Conservation (phyloP, 2,329 filamentous ascomycete genomes). For the Pseudogymnoascus sp. region DNA sequence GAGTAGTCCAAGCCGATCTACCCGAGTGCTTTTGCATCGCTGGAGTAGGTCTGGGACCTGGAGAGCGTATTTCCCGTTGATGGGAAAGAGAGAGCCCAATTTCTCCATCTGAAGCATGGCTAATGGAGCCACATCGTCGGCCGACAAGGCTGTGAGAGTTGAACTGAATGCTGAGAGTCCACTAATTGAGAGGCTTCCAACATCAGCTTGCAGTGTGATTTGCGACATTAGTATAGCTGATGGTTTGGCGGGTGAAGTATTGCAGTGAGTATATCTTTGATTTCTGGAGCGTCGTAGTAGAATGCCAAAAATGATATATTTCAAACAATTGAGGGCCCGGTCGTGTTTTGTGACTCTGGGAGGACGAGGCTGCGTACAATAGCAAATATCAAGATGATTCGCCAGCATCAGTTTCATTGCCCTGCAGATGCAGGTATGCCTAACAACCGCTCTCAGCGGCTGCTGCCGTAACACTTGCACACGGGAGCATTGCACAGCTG, state of each 20-base stretch:
- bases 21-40: conserved; percentile 9
- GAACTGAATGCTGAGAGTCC: not conserved
- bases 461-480: not conserved
- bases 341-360: not conserved
- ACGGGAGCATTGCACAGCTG: no score
- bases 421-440: not conserved
- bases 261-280: not conserved
- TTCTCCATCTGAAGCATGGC: conserved; percentile 18
- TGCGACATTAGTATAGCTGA: not conserved
- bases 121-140: conserved; percentile 16
- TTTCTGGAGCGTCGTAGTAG: not conserved
- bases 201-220: not conserved
- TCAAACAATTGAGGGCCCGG: not conserved
- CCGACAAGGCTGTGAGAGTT: conserved; percentile 14
- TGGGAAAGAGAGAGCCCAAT: conserved; percentile 13
- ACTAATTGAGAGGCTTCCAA: not conserved
- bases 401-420: not conserved
- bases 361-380: not conserved
- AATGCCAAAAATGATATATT: not conserved
- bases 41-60: conserved; percentile 14
- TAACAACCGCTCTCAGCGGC: not conserved
- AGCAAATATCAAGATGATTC: not conserved
- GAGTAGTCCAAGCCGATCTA: conserved; percentile 13
- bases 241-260: not conserved
- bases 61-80: conserved; percentile 14